These are phyloP conservation scores for Collybia mongolica DNA, from an alignment of 768 basidiomycete species.

Conservation along the genomic window DNA sequence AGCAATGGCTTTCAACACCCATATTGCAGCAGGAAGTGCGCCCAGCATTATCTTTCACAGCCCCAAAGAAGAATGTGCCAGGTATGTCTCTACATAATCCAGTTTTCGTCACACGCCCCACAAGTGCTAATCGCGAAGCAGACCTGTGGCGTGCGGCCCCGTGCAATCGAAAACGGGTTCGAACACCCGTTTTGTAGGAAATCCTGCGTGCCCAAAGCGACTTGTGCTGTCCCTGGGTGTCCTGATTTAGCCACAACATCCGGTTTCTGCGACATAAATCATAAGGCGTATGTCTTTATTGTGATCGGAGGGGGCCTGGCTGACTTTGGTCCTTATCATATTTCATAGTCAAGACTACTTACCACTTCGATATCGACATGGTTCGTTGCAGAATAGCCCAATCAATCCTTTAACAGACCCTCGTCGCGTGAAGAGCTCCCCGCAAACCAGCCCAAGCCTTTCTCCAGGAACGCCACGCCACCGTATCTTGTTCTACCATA, in stretches of 20 bases:
- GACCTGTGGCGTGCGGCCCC: constrained; percentile 14
- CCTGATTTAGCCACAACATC: constrained; percentile 3
- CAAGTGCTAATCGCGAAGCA: neutral
- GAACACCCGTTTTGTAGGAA: constrained; percentile 14
- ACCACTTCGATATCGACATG: neutral
- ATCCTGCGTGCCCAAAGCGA: constrained; percentile 8
- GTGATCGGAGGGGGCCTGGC: neutral
- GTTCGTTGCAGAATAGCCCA: neutral
- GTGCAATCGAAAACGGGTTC: constrained; percentile 1
- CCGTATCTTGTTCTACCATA: constrained; percentile 63
- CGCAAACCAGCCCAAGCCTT: neutral
- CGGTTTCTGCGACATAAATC: constrained; percentile 9
- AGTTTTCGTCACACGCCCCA: neutral
- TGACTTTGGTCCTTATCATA: neutral
- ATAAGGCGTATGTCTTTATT: constrained; percentile 1
- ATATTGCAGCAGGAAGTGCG: constrained; percentile 14
- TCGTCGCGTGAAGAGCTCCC: neutral
- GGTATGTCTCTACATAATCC: neutral
- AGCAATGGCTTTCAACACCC: constrained; percentile 11
- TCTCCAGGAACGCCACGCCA: constrained; percentile 20
- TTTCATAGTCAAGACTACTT: neutral
- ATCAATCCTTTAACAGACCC: constrained; percentile 1
- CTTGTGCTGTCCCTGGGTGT: constrained; percentile 7
- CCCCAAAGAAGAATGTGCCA: constrained; percentile 3
- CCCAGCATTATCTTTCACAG: neutral